These are phyloP conservation scores for Russula compacta DNA, from an alignment of 768 basidiomycete species.

Conservation along the genomic window DNA sequence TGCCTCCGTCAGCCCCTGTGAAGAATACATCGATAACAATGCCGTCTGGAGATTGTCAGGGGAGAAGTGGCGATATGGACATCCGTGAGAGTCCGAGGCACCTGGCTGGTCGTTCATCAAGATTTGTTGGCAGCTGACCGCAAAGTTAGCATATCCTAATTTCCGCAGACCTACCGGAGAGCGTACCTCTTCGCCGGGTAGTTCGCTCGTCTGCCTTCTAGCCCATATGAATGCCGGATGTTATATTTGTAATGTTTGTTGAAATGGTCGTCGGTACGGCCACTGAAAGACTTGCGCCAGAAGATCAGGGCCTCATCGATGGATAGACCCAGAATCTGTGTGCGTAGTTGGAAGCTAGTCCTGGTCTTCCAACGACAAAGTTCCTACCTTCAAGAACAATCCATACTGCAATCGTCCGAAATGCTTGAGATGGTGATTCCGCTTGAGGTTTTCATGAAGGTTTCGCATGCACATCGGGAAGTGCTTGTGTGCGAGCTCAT, in stretches of 20 bases:
- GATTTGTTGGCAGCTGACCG: conserved; percentile 78
- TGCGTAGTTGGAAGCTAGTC: neutral
- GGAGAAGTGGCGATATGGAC: conserved; percentile 88
- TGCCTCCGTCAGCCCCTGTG: conserved; percentile 49
- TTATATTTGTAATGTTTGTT: conserved; percentile 98
- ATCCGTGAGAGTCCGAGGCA: conserved; percentile 68
- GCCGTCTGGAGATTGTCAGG: conserved; percentile 73
- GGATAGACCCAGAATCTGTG: conserved; percentile 81
- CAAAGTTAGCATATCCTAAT: neutral
- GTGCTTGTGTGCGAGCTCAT: conserved; percentile 75
- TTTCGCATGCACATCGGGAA: conserved; percentile 96
- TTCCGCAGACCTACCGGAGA: conserved; percentile 10
- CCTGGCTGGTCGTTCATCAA: conserved; percentile 60
- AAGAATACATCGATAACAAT: conserved; percentile 58
- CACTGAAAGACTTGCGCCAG: conserved; percentile 82
- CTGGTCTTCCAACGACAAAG: neutral
- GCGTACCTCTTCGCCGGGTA: conserved; percentile 83
- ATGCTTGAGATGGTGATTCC: conserved; percentile 85
- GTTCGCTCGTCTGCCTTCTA: conserved; percentile 91
- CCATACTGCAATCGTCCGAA: conserved; percentile 87
- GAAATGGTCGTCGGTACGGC: conserved; percentile 86
- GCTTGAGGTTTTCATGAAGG: conserved; percentile 67
- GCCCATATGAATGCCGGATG: conserved; percentile 87
- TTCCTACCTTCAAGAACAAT: conserved; percentile 84
- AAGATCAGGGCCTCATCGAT: conserved; percentile 91